Evolutionary conservation across 1,284 basidiomycete species (phyloP).

Genomic region (Polyporus tsugae): DNA sequence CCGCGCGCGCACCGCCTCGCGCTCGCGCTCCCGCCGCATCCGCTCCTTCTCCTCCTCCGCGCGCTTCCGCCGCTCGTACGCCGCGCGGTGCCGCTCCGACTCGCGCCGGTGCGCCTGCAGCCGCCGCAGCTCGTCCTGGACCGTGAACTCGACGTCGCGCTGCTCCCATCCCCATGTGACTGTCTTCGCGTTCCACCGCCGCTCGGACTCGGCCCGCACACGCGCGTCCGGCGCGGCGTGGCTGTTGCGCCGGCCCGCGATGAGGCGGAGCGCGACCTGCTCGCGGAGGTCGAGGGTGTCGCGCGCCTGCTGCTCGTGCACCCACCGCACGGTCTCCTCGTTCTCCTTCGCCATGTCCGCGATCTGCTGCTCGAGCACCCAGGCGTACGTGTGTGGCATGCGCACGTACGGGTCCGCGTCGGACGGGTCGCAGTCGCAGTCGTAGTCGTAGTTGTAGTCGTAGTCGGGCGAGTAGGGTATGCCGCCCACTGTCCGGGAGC

Average conservation of each 20-base stretch:
- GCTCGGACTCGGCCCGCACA: conserved; percentile 61
- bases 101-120: conserved; percentile 41
- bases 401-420: conserved; percentile 44
- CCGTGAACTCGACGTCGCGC: conserved; percentile 44
- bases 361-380: conserved; percentile 63
- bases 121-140: conserved; percentile 44
- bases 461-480: conserved; percentile 20
- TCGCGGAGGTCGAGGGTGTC: conserved; percentile 36
- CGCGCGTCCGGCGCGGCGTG: conserved; percentile 33
- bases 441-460: conserved; percentile 20
- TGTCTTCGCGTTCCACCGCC: conserved; percentile 44
- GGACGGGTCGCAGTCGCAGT: conserved; percentile 13
- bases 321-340: conserved; percentile 67
- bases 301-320: conserved; percentile 56
- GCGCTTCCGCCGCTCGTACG: conserved; percentile 44
- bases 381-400: conserved; percentile 58
- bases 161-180: conserved; percentile 30
- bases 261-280: conserved; percentile 27
- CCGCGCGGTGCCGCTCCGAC: conserved; percentile 46
- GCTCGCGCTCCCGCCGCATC: conserved; percentile 42
- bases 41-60: conserved; percentile 37
- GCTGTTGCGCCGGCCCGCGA: conserved; percentile 16
- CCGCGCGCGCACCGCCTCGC: conserved; percentile 47
- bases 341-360: conserved; percentile 51
- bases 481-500: conserved; percentile 27